Conservation (phyloP, 257 asterid species). For the Solanum raphanifolium region DNA sequence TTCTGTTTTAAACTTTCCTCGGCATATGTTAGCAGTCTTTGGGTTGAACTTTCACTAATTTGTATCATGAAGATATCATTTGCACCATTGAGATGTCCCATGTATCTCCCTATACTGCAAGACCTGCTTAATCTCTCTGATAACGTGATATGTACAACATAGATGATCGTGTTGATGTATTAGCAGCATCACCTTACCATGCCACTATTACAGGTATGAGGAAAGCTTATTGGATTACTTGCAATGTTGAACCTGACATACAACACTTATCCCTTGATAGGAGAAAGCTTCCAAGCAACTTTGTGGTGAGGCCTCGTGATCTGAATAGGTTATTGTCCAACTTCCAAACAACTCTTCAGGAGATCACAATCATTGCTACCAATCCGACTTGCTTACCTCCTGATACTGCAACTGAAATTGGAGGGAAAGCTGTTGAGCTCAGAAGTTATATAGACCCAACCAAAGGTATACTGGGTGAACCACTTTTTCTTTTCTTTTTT, state of each 20-base stretch:
- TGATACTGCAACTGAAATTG: slow-evolving; percentile 67
- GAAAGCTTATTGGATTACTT: slow-evolving; percentile 80
- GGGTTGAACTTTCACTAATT: neutral
- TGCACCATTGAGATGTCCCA: neutral
- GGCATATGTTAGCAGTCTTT: neutral
- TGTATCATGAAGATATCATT: neutral
- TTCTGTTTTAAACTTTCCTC: neutral
- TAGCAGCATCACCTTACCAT: neutral
- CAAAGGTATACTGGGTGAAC: slow-evolving; percentile 43
- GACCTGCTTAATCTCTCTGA: neutral
- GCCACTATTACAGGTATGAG: slow-evolving; percentile 55
- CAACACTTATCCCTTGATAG: slow-evolving; percentile 87
- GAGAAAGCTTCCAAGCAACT: slow-evolving; percentile 77
- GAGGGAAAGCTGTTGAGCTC: slow-evolving; percentile 92
- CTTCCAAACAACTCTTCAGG: slow-evolving; percentile 86
- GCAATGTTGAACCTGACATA: slow-evolving; percentile 82
- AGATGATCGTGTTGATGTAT: neutral
- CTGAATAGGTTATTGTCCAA: slow-evolving; percentile 71
- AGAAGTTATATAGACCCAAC: slow-evolving; percentile 95
- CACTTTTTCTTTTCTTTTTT: neutral
- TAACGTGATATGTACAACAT: neutral
- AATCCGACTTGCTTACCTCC: slow-evolving; percentile 49
- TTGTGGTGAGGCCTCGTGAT: slow-evolving; percentile 86
- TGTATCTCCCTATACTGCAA: neutral
- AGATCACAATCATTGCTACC: slow-evolving; percentile 85